phyloP scores from a whole-genome alignment of 371 early-diverging fungal genomes.

The Mortierella sp. region DNA sequence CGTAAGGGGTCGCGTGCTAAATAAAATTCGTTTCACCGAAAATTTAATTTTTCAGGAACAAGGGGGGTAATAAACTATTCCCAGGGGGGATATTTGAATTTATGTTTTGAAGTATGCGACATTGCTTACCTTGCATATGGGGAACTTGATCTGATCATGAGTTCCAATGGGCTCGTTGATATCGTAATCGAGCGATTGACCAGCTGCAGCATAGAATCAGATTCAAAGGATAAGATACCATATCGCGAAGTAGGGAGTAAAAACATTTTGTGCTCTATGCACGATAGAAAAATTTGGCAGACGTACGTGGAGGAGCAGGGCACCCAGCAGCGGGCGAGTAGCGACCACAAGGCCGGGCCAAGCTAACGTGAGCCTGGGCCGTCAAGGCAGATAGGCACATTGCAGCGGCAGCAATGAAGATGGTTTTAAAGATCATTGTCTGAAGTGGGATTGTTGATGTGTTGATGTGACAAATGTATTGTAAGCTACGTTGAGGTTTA shows the following conservation, averaged over 20 bases:
- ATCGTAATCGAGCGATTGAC: slow-evolving; percentile 51
- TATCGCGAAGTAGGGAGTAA: background rate
- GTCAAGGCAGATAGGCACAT: slow-evolving; percentile 30
- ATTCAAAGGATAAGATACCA: background rate
- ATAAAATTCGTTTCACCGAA: too few species aligned
- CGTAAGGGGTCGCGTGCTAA: slow-evolving; percentile 25
- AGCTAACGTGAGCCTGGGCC: slow-evolving; percentile 25
- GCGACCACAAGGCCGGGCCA: slow-evolving; percentile 18
- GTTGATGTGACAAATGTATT: background rate
- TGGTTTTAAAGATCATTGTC: slow-evolving; percentile 25
- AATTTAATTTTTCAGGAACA: background rate
- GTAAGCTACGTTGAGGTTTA: too few species aligned
- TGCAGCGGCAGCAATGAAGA: slow-evolving; percentile 25
- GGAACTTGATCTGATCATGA: slow-evolving; percentile 2
- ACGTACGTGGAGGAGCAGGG: slow-evolving; percentile 30
- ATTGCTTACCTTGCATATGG: slow-evolving; percentile 38
- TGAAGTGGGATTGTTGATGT: background rate
- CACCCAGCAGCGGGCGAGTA: slow-evolving; percentile 24
- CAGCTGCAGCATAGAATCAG: slow-evolving; percentile 13
- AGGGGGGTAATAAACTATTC: background rate
- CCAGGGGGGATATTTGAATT: background rate
- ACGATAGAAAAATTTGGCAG: background rate
- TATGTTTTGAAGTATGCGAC: background rate
- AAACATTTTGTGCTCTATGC: too few species aligned
- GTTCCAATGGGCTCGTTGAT: slow-evolving; percentile 42